Evolutionary conservation across 192 early-diverging fungal species (phyloP), one percentile per base, ranked within the genome.

Genomic region (Funneliformis mosseae): DNA sequence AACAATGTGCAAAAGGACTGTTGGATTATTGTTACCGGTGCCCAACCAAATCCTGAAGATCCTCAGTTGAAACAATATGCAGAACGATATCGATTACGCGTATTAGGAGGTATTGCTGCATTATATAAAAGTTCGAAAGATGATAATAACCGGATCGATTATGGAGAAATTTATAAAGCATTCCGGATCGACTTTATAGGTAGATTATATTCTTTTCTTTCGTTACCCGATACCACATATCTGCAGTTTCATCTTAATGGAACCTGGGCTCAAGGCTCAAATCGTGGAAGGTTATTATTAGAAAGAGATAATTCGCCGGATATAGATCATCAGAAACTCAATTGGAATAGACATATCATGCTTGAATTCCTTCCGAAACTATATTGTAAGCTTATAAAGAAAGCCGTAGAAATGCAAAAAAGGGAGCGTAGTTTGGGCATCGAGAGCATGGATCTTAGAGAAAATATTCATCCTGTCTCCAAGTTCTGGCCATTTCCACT

Each of bases 271-370:
- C 41, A 42, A 43, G 10, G 55, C 42, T 76, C 74, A 27, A 59
- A 76, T 11, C 74, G 74, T 38, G 38, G 18, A 62, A 76, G 74
- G 10, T 23, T 76, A 23, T 25, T 59, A 41, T n/a, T 76, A 21
- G 55, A 76, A 63, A 72, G 27, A 21, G 59, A 62, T 23, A 14
- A 42, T 28, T 12, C 8, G 16, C 68, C 33, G 23, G 74, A 42
- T 76, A n/a, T 42, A 33, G 74, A 76, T 60, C 9, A 48, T 48
- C 25, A 46, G 70, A 76, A 62, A 42, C 59, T 76, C 0, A 62
- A 43, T 12, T 76, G 74, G 74, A 76, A 76, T 41, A 62, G 60
- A 41, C 41, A 76, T 76, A 76, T 76, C 18, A 7, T 76, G 25
- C 33, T 62, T 38, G 39, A 62, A 8, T 59, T 76, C 25, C 41